Percentiles rank a stretch among this genome's conserved stretches.
phyloP scores from a whole-genome alignment of 2,329 filamentous ascomycete species.

The Beauveria bassiana region DNA sequence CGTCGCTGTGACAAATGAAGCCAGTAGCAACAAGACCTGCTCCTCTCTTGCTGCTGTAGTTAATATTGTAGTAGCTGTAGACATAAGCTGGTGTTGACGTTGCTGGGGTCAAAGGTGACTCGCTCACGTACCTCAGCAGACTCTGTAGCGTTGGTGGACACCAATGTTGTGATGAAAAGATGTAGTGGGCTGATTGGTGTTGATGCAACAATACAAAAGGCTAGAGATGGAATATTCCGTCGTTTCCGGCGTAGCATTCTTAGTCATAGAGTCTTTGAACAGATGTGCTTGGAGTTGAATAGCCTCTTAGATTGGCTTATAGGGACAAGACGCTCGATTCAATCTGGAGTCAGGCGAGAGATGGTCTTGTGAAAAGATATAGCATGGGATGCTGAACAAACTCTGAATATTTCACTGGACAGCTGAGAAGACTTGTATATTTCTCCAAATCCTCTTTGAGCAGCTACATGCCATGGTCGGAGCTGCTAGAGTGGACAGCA shows the following conservation, averaged over 20 bases:
- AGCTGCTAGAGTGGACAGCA: conserved; percentile 8
- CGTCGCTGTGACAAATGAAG: conserved; percentile 8
- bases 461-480: conserved; percentile 20
- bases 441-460: conserved; percentile 17
- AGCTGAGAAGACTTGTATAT: no score
- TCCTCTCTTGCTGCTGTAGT: not conserved
- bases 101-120: not conserved
- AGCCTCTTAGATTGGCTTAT: not conserved
- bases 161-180: not conserved
- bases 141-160: not conserved
- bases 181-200: no score
- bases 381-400: no score
- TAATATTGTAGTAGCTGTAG: conserved; percentile 6
- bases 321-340: not conserved
- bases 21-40: conserved; percentile 8
- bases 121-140: not conserved
- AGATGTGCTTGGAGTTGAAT: not conserved
- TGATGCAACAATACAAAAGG: conserved; percentile 9
- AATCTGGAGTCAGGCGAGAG: no score
- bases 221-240: conserved; percentile 13
- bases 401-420: no score
- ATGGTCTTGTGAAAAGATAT: no score
- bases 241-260: not conserved
- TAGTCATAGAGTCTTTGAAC: not conserved
- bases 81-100: conserved; percentile 10